phyloP scores from a whole-genome alignment of 768 basidiomycete species.

The Podaxis carcinomalis region DNA sequence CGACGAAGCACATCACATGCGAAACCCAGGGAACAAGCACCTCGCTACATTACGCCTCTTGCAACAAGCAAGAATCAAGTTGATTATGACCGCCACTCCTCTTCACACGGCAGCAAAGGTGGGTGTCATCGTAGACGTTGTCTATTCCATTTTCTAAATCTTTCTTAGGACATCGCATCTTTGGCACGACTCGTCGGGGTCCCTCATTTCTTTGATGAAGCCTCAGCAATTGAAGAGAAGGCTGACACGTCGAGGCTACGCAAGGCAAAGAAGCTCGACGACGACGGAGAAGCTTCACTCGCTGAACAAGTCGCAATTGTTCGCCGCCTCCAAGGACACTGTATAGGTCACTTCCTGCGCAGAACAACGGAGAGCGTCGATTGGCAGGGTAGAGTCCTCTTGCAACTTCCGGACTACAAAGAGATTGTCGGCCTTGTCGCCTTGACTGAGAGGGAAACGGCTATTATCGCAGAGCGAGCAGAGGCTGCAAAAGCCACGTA shows the following conservation, averaged over 20 bases:
- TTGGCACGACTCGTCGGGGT: conserved; percentile 25
- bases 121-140: neutral
- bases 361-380: conserved; percentile 16
- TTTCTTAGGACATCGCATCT: neutral
- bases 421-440: conserved; percentile 8
- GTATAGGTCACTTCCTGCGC: conserved; percentile 18
- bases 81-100: conserved; percentile 26
- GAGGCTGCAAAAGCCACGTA: neutral
- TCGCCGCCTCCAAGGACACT: conserved; percentile 14
- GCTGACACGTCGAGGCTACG: conserved; percentile 13
- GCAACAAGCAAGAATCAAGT: neutral
- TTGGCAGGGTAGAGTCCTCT: conserved; percentile 10
- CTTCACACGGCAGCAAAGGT: conserved; percentile 23
- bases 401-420: conserved; percentile 15
- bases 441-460: conserved; percentile 17
- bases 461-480: conserved; percentile 12
- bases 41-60: neutral
- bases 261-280: conserved; percentile 8
- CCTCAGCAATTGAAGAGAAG: conserved; percentile 19
- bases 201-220: conserved; percentile 18
- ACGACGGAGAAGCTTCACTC: conserved; percentile 4
- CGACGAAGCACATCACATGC: conserved; percentile 5
- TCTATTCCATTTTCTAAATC: neutral
- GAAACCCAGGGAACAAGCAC: neutral
- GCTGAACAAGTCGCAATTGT: conserved; percentile 11